phyloP scores from a whole-genome alignment of 2,329 filamentous ascomycete genomes.

The Colletotrichum tamarilloi region DNA sequence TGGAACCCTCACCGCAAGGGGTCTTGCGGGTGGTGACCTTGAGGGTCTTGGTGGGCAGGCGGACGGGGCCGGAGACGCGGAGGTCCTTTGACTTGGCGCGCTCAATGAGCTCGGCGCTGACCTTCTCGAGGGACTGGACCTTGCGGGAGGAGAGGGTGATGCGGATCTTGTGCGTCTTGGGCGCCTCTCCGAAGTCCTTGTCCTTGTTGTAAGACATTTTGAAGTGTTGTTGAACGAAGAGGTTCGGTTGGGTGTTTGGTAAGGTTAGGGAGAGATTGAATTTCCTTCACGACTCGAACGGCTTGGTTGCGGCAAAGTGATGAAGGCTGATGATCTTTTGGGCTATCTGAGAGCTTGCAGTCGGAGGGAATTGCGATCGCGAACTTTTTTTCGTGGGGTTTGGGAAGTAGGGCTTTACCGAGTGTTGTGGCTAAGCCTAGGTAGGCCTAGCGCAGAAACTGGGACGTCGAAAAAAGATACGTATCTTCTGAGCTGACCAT shows the following conservation, averaged over 20 bases:
- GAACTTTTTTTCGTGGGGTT: conserved; percentile 38
- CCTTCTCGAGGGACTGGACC: conserved; percentile 96
- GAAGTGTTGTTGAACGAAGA: conserved; percentile 44
- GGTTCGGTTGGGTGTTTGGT: background rate
- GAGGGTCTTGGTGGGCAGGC: conserved; percentile 96
- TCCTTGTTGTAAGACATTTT: conserved; percentile 98
- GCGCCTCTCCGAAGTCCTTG: conserved; percentile 92
- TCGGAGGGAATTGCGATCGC: conserved; percentile 19
- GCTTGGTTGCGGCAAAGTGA: conserved; percentile 82
- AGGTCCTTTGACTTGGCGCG: conserved; percentile 99
- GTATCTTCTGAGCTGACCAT: background rate
- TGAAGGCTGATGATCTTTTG: conserved; percentile 63
- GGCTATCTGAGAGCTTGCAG: conserved; percentile 32
- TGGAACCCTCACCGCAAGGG: conserved; percentile 97
- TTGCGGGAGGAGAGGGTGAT: conserved; percentile 87
- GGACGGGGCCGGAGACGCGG: conserved; percentile 90
- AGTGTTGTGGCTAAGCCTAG: background rate
- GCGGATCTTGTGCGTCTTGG: conserved; percentile 97
- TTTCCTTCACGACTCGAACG: conserved; percentile 85
- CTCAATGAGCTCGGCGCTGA: conserved; percentile 98
- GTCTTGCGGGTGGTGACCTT: conserved; percentile 99
- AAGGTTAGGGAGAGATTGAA: conserved; percentile 34
- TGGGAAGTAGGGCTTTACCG: conserved; percentile 36
- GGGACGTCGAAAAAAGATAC: background rate
- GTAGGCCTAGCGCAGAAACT: background rate